Evolutionary conservation across 441 rosid species (phyloP).

Genomic region (Populus trichocarpa): DNA sequence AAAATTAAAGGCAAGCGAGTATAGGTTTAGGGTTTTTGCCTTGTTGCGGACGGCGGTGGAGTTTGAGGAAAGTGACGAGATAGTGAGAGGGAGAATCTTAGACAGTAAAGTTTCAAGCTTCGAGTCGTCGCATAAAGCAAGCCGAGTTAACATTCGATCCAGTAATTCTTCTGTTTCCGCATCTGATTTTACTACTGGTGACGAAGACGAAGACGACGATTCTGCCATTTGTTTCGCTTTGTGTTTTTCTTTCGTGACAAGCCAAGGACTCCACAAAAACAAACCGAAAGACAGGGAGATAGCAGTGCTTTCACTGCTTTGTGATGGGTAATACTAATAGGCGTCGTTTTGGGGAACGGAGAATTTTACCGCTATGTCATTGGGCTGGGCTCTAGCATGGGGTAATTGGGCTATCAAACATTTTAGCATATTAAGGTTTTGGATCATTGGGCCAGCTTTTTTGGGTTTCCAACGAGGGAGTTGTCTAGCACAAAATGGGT

Average conservation of each 20-base stretch:
- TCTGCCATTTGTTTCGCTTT: constrained; percentile 30
- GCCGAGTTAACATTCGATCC: constrained; percentile 87
- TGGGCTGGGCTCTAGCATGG: no score
- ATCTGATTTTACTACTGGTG: constrained; percentile 49
- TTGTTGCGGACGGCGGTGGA: constrained; percentile 69
- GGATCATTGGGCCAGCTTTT: no score
- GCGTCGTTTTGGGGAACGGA: no score
- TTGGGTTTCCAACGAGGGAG: no score
- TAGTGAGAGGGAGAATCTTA: constrained; percentile 73
- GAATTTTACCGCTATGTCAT: no score
- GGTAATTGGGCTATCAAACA: no score
- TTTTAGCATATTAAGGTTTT: no score
- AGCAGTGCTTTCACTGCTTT: not conserved
- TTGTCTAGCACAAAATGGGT: no score
- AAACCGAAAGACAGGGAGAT: not conserved
- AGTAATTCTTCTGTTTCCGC: constrained; percentile 78
- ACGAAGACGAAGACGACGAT: constrained; percentile 43
- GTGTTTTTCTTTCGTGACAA: constrained; percentile 14
- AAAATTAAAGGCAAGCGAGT: not conserved
- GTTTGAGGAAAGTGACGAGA: constrained; percentile 67
- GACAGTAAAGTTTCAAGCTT: constrained; percentile 69
- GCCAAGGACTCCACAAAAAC: not conserved
- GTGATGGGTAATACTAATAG: not conserved
- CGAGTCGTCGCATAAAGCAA: constrained; percentile 89
- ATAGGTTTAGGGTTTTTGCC: constrained; percentile 33